A percentile compares a stretch with the other conserved stretches of the same genome.
phyloP scores from a whole-genome alignment of 1,139 yeast species.

The Pichia inconspicua region DNA sequence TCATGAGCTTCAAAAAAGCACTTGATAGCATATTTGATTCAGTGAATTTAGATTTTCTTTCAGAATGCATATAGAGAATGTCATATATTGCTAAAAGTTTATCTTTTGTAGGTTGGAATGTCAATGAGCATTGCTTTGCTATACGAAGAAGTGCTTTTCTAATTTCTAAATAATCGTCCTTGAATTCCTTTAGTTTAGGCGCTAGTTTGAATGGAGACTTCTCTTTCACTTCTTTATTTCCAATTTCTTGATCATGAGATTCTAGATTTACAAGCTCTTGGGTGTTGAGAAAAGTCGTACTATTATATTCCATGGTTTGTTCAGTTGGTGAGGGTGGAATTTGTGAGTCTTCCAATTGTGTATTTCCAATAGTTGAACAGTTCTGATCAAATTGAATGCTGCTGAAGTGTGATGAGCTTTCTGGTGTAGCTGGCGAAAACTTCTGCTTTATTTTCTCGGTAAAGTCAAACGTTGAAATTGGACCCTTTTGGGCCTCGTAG shows the following conservation, averaged over 20 bases:
- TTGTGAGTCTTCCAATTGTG: neutral
- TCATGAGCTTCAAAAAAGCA: slow-evolving; percentile 3
- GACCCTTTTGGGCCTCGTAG: neutral
- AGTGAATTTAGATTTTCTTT: neutral
- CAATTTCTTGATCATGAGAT: too few relatives aligned
- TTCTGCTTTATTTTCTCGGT: neutral
- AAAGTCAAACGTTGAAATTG: neutral
- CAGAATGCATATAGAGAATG: neutral
- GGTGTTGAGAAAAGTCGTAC: neutral
- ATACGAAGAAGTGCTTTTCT: neutral
- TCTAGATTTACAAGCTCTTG: neutral
- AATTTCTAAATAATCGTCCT: neutral
- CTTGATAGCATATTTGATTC: slow-evolving; percentile 5
- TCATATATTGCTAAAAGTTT: neutral
- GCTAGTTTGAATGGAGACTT: neutral
- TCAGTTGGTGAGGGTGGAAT: neutral
- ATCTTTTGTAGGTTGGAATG: neutral
- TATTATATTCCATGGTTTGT: neutral
- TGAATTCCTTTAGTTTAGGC: neutral
- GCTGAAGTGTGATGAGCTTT: neutral
- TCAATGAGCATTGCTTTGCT: neutral
- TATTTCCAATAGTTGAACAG: too few relatives aligned
- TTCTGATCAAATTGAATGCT: neutral
- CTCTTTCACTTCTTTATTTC: neutral
- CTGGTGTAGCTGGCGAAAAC: neutral